phyloP scores from a whole-genome alignment of 257 asterid species.

The Henckelia pumila region DNA sequence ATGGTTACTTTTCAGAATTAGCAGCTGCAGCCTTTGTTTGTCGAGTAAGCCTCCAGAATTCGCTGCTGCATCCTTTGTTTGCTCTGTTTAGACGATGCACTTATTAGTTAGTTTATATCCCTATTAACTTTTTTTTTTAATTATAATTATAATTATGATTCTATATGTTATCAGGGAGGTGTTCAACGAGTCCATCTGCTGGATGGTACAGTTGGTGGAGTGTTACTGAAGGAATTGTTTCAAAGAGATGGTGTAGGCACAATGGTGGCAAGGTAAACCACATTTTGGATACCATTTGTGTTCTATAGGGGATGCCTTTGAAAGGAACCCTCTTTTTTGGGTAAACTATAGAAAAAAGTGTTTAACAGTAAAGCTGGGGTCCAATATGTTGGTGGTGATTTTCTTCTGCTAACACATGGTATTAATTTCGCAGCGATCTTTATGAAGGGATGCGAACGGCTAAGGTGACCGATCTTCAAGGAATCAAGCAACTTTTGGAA shows the following conservation, averaged over 20 bases:
- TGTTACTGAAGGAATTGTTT: conserved; percentile 80
- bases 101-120: too few relatives aligned
- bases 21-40: conserved; percentile 99
- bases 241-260: conserved; percentile 97
- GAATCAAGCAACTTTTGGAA: conserved; percentile 67
- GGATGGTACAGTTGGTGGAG: conserved; percentile 93
- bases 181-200: conserved; percentile 91
- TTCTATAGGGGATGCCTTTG: conserved; percentile 20
- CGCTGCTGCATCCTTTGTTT: conserved; percentile 1
- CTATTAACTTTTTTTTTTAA: too few relatives aligned
- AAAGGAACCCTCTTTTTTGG: neutral
- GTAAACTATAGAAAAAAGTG: neutral
- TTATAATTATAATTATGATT: conserved; percentile 1
- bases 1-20: conserved; percentile 86
- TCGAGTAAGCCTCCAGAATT: conserved; percentile 51
- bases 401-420: neutral
- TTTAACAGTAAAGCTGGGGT: conserved; percentile 9
- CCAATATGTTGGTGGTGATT: conserved; percentile 6
- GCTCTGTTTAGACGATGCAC: neutral
- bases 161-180: conserved; percentile 65
- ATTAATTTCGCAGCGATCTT: conserved; percentile 67
- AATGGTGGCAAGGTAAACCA: conserved; percentile 88
- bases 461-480: conserved; percentile 62
- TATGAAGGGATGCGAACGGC: conserved; percentile 95
- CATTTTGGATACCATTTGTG: conserved; percentile 13